These are phyloP conservation scores for Micromonas pusilla DNA, from an alignment of 139 green algal genomes.

Conservation along the genomic window DNA sequence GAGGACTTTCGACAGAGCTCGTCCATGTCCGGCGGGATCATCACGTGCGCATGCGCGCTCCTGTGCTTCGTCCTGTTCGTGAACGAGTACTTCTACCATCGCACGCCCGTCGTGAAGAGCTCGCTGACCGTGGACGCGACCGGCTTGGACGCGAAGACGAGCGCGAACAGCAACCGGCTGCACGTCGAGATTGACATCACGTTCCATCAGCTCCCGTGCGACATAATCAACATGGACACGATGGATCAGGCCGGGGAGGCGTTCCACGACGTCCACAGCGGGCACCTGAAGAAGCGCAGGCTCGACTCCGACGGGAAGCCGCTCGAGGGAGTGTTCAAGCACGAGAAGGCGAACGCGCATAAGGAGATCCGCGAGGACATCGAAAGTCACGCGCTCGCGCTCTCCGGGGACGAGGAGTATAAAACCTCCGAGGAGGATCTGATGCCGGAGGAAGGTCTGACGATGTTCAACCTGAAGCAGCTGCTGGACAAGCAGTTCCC, in stretches of 20 bases:
- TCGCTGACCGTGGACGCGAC: not conserved
- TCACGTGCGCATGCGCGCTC: not conserved
- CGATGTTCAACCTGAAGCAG: not conserved
- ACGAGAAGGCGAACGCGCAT: not conserved
- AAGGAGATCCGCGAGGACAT: not conserved
- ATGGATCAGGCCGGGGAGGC: not conserved
- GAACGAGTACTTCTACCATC: not conserved
- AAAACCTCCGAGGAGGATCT: not conserved
- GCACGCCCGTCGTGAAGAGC: not conserved
- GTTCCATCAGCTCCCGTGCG: constrained; percentile 5
- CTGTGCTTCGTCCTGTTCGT: constrained; percentile 5
- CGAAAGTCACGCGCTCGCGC: not conserved
- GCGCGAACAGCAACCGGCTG: not conserved
- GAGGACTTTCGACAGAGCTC: not conserved
- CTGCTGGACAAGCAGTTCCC: constrained; percentile 10
- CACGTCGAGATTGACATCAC: constrained; percentile 6
- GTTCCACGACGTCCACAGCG: constrained; percentile 5
- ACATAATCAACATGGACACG: not conserved
- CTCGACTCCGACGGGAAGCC: not conserved
- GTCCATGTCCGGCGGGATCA: not conserved
- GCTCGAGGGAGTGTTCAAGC: not conserved
- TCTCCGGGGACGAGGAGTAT: not conserved
- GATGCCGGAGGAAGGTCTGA: no score
- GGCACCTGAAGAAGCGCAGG: constrained; percentile 10
- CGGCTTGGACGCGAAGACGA: not conserved